These are phyloP conservation scores for Diaporthe sp. DNA, from an alignment of 2,329 filamentous ascomycete species.

Conservation along the genomic window DNA sequence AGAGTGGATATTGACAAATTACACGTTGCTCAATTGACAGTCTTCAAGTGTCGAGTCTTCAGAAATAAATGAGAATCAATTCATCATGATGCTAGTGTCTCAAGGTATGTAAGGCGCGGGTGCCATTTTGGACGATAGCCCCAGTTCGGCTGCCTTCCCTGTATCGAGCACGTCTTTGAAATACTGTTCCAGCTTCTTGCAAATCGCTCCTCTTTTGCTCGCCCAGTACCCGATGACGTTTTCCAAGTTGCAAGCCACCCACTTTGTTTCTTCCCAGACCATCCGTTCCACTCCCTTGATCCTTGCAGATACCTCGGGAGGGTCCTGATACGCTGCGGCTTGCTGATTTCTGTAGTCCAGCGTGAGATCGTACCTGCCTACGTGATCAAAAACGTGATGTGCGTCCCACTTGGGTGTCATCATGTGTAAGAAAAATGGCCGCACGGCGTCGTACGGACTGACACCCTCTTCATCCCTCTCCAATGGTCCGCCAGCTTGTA, in stretches of 20 bases:
- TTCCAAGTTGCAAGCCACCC: conserved; percentile 22
- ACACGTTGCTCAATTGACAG: too few relatives aligned
- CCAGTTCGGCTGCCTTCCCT: neutral
- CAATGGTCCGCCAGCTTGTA: neutral
- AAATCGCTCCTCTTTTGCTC: conserved; percentile 1
- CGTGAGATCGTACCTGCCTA: conserved; percentile 12
- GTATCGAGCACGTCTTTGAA: conserved; percentile 16
- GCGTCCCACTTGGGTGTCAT: conserved; percentile 17
- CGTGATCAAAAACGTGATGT: neutral
- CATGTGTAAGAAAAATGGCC: conserved; percentile 19
- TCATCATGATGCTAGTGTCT: neutral
- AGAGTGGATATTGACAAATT: neutral
- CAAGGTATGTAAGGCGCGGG: neutral
- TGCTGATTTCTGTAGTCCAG: neutral
- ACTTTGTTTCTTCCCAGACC: conserved; percentile 15
- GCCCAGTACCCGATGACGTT: neutral
- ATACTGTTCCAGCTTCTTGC: conserved; percentile 2
- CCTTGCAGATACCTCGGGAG: neutral
- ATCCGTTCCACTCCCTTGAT: conserved; percentile 11
- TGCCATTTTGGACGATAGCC: neutral
- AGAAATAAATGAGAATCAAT: neutral
- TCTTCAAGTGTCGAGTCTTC: too few relatives aligned
- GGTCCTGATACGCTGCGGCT: conserved; percentile 4
- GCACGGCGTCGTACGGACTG: neutral
- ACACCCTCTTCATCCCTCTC: neutral